phyloP scores from a whole-genome alignment of 2,329 filamentous ascomycete species.

The Bipolaris oryzae region DNA sequence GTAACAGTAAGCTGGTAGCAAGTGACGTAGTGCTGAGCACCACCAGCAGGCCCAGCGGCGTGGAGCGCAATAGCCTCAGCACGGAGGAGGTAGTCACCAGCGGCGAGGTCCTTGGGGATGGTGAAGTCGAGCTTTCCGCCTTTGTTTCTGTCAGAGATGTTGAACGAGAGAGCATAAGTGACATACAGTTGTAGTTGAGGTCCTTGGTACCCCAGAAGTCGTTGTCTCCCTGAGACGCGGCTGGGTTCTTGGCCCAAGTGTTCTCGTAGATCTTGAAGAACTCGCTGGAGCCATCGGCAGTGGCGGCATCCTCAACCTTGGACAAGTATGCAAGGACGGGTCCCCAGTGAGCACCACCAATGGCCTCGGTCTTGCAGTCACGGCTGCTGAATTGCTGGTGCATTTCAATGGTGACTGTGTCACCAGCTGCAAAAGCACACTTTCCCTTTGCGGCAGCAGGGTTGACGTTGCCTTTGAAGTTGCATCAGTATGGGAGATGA shows the following conservation, averaged over 20 bases:
- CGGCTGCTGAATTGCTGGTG: constrained; percentile 37
- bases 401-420: constrained; percentile 41
- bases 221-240: constrained; percentile 49
- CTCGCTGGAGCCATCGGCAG: constrained; percentile 54
- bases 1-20: constrained; percentile 54
- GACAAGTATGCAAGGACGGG: constrained; percentile 61
- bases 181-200: constrained; percentile 47
- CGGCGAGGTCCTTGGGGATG: constrained; percentile 50
- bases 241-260: constrained; percentile 42
- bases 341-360: constrained; percentile 55
- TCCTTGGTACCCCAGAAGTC: constrained; percentile 52
- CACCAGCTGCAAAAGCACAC: constrained; percentile 34
- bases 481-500: neutral
- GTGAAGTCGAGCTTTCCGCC: constrained; percentile 35
- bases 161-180: too few species aligned
- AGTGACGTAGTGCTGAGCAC: constrained; percentile 55
- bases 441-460: constrained; percentile 34
- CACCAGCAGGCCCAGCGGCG: constrained; percentile 45
- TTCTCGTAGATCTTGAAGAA: constrained; percentile 58
- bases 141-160: neutral
- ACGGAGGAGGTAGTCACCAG: constrained; percentile 54
- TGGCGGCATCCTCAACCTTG: constrained; percentile 48
- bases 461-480: constrained; percentile 29
- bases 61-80: constrained; percentile 56
- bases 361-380: constrained; percentile 30